phyloP scores from a whole-genome alignment of 1,139 yeast genomes.

The Taphrina communis region DNA sequence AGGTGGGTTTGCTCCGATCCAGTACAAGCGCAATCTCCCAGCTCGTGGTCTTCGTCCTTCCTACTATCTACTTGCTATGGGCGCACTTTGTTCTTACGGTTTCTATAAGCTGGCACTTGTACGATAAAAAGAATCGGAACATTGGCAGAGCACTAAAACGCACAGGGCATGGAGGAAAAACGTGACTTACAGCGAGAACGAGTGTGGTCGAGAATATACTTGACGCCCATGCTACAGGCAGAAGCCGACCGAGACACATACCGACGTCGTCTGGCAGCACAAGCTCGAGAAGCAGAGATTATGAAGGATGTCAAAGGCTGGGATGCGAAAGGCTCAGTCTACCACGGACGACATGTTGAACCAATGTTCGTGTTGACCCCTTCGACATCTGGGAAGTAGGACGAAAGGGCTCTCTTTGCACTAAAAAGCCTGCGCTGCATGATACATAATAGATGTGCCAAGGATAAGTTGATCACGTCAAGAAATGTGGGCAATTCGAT shows the following conservation, averaged over 20 bases:
- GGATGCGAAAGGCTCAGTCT: conserved; percentile 60
- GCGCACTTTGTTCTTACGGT: conserved; percentile 66
- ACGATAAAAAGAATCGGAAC: neutral
- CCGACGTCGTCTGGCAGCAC: conserved; percentile 71
- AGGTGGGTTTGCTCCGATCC: conserved; percentile 37
- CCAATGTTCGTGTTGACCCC: conserved; percentile 35
- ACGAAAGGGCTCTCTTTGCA: neutral
- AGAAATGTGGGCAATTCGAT: no score
- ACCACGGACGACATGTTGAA: conserved; percentile 48
- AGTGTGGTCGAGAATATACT: conserved; percentile 75
- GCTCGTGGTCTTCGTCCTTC: conserved; percentile 83
- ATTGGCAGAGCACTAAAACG: neutral
- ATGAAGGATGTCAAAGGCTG: conserved; percentile 66
- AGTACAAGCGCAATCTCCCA: conserved; percentile 68
- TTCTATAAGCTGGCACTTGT: conserved; percentile 67
- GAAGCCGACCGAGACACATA: conserved; percentile 82
- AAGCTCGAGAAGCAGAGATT: conserved; percentile 70
- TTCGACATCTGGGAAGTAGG: conserved; percentile 16
- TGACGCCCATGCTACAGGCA: conserved; percentile 77
- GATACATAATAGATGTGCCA: neutral
- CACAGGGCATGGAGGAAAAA: conserved; percentile 48
- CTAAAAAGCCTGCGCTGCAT: neutral
- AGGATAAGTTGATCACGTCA: no score
- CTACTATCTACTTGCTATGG: conserved; percentile 56
- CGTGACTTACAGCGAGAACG: conserved; percentile 74